These are phyloP conservation scores for Fabrea salina DNA, from an alignment of 169 alveolate species.

Conservation along the genomic window DNA sequence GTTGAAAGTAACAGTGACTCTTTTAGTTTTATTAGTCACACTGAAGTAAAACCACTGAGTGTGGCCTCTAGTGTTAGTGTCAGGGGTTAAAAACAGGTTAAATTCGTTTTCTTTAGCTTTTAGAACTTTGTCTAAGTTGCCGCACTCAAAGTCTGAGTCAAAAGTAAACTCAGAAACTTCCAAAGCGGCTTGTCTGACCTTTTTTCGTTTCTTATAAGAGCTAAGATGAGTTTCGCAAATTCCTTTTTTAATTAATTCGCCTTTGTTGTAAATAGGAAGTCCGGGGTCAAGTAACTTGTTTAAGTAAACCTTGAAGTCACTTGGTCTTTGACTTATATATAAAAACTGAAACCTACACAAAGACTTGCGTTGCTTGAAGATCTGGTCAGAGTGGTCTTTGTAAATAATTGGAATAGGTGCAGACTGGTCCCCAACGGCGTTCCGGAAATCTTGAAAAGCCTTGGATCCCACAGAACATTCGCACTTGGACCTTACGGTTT, in stretches of 20 bases:
- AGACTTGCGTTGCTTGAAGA: neutral
- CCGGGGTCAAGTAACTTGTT: neutral
- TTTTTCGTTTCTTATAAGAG: neutral
- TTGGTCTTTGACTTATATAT: neutral
- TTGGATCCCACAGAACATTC: no score
- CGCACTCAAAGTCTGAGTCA: slow-evolving; percentile 87
- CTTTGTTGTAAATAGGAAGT: neutral
- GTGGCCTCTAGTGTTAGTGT: slow-evolving; percentile 85
- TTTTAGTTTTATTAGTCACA: slow-evolving; percentile 46
- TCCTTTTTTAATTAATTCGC: neutral
- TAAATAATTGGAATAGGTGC: neutral
- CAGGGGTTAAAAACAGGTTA: slow-evolving; percentile 86
- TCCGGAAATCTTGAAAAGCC: no score
- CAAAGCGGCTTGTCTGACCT: neutral
- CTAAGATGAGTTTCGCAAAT: neutral
- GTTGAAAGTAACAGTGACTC: slow-evolving; percentile 44
- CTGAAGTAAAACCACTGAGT: slow-evolving; percentile 88
- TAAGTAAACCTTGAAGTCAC: neutral
- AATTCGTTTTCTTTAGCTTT: slow-evolving; percentile 74
- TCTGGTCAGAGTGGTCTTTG: neutral
- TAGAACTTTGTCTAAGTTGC: slow-evolving; percentile 84
- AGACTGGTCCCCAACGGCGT: neutral
- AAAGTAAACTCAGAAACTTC: slow-evolving; percentile 68
- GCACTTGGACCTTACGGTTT: no score
- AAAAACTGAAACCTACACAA: neutral